These are phyloP conservation scores for Floccularia luteovirens DNA, from an alignment of 768 basidiomycete genomes.

Conservation along the genomic window DNA sequence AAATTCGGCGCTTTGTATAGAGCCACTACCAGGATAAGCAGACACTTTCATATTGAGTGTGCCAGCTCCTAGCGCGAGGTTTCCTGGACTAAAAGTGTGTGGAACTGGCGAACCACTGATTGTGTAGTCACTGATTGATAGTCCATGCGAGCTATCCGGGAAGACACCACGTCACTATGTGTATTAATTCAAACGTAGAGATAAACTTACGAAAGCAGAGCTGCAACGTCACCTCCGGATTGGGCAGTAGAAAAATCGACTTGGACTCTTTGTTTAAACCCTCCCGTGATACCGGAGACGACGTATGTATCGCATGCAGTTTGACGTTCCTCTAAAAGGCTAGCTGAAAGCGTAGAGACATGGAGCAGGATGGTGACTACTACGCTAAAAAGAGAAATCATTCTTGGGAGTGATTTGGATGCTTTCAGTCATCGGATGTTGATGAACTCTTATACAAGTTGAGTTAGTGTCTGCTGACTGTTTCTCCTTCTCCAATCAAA, in stretches of 20 bases:
- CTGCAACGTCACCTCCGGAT: constrained; percentile 11
- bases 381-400: too few relatives aligned
- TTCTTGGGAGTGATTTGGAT: too few relatives aligned
- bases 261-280: constrained; percentile 16
- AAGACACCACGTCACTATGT: background rate
- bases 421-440: too few relatives aligned
- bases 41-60: constrained; percentile 24
- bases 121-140: constrained; percentile 20
- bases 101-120: constrained; percentile 12
- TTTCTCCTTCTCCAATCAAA: too few relatives aligned
- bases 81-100: constrained; percentile 17
- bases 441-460: too few relatives aligned
- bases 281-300: constrained; percentile 17
- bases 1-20: constrained; percentile 20
- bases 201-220: constrained; percentile 15
- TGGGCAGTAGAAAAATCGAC: constrained; percentile 18
- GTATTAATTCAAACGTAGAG: background rate
- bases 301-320: constrained; percentile 19
- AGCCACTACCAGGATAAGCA: constrained; percentile 19
- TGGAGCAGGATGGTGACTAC: too few relatives aligned
- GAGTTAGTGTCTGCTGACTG: too few relatives aligned
- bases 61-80: constrained; percentile 22
- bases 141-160: constrained; percentile 12
- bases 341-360: too few relatives aligned
- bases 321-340: background rate